A percentile compares a stretch with the other conserved stretches of the same genome.
Conservation (phyloP, 345 rosid genomes). For the Lepidium didymum region DNA sequence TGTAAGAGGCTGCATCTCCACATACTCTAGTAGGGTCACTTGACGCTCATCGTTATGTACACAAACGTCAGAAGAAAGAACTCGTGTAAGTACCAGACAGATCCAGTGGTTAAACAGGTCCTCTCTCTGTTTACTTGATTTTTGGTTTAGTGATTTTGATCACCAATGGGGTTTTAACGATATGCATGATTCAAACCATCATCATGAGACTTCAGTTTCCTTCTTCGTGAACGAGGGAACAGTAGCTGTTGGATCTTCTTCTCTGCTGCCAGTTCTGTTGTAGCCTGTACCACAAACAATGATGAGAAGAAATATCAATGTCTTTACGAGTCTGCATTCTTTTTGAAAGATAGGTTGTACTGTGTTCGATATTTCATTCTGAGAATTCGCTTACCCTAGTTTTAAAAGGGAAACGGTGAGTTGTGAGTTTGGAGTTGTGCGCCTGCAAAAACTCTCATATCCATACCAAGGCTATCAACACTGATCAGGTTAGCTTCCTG, state of each 20-base stretch:
- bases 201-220: conserved; percentile 51
- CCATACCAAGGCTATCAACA: conserved; percentile 89
- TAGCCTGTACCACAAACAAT: conserved; percentile 42
- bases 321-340: background rate
- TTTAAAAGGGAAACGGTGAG: conserved; percentile 95
- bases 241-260: conserved; percentile 79
- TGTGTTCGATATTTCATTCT: conserved; percentile 5
- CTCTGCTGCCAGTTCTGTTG: conserved; percentile 66
- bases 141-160: background rate
- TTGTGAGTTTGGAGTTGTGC: conserved; percentile 71
- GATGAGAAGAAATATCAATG: background rate
- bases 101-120: conserved; percentile 16
- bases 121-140: background rate
- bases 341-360: background rate
- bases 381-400: conserved; percentile 38
- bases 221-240: conserved; percentile 73
- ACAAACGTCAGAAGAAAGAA: conserved; percentile 20
- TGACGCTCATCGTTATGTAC: conserved; percentile 25
- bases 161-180: background rate
- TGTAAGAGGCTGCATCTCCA: conserved; percentile 15
- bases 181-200: conserved; percentile 30
- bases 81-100: conserved; percentile 15
- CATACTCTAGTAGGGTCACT: conserved; percentile 7
- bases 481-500: conserved; percentile 75
- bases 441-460: conserved; percentile 68